Conservation (phyloP, 2,329 filamentous ascomycete genomes). For the Epichloe sp. region DNA sequence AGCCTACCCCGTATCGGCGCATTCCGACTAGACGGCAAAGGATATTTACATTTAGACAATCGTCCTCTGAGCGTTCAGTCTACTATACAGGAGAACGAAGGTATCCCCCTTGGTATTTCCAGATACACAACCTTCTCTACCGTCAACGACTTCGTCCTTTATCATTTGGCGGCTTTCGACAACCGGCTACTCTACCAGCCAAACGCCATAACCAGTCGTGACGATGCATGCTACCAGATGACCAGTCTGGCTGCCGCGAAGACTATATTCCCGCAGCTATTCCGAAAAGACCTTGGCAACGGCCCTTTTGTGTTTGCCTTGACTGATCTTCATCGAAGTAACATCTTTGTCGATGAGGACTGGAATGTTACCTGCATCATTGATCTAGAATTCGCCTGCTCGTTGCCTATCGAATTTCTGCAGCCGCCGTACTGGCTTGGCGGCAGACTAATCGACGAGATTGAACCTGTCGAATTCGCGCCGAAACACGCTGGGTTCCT, state of each 20-base stretch:
- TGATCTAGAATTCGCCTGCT: constrained; percentile 20
- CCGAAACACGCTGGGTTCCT: neutral
- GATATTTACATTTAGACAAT: constrained; percentile 17
- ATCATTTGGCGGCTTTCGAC: neutral
- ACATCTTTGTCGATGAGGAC: constrained; percentile 22
- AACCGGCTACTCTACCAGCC: neutral
- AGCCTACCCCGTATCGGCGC: constrained; percentile 16
- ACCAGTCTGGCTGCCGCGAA: neutral
- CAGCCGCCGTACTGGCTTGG: constrained; percentile 13
- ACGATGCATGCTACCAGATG: neutral
- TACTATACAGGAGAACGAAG: neutral
- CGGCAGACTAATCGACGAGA: constrained; percentile 14
- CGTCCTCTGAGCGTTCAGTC: constrained; percentile 2
- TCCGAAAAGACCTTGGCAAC: constrained; percentile 11
- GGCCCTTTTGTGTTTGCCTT: constrained; percentile 17
- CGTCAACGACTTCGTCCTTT: neutral
- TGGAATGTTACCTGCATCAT: constrained; percentile 21
- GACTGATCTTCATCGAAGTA: constrained; percentile 19
- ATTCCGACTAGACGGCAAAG: constrained; percentile 15
- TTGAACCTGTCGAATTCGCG: neutral
- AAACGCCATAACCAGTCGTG: neutral
- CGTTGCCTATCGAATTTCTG: constrained; percentile 15
- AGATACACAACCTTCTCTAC: neutral
- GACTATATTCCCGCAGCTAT: constrained; percentile 1
- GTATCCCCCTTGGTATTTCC: neutral